These are phyloP conservation scores for Cymbidium sinense DNA, from an alignment of 106 monocot genomes.

Conservation along the genomic window DNA sequence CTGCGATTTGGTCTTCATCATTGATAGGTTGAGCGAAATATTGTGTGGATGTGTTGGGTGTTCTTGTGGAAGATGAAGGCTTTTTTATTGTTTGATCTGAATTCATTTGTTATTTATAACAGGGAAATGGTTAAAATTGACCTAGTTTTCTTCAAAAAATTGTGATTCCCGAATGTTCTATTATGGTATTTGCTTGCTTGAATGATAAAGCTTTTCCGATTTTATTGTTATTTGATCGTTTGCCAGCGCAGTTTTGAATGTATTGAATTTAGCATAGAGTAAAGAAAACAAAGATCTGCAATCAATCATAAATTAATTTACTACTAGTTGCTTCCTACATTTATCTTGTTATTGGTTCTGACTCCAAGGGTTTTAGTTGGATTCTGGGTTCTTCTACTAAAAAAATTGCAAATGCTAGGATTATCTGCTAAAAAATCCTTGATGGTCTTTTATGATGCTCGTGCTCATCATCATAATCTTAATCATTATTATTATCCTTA, in stretches of 20 bases:
- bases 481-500: neutral
- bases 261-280: neutral
- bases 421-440: neutral
- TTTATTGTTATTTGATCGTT: neutral
- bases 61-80: neutral
- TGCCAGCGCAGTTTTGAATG: neutral
- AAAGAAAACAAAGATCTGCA: neutral
- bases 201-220: neutral
- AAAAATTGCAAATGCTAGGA: neutral
- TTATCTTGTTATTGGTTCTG: neutral
- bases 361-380: neutral
- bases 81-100: neutral
- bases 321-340: neutral
- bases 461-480: neutral
- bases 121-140: neutral
- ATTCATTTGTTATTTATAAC: neutral
- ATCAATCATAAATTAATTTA: neutral
- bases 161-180: neutral
- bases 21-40: neutral
- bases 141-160: neutral
- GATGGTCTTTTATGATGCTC: neutral
- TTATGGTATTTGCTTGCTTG: neutral
- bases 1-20: neutral
- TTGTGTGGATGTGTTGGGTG: neutral
- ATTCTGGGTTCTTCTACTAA: neutral